Evolutionary conservation across 208 protist species (phyloP), one percentile per base, ranked within the genome.

Genomic region (Wallacemonas rigidus): DNA sequence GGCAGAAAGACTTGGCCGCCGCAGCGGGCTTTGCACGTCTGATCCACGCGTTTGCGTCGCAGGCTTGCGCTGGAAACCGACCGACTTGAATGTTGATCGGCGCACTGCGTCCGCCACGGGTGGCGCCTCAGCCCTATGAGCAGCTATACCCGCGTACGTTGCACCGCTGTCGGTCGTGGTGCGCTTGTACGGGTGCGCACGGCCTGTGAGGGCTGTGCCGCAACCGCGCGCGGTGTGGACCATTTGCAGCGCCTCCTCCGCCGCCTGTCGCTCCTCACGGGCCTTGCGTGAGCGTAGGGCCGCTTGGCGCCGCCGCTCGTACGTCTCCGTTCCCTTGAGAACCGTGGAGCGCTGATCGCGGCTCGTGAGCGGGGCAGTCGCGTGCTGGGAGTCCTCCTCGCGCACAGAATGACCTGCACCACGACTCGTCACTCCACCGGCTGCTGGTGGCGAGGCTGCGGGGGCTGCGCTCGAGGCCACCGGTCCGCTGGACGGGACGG

Each of bases 291-390:
- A 69, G n/a, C 68, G 63, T 55, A 88, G 51, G 44, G 77, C 82
- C 50, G 83, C 76, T 67, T 82, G 73, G 2, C 82, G 78, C 8
- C 82, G 72, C 41, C 76, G 47, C 64, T 85, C 82, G 60, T 65
- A 65, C 60, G 60, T 65, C 17, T 65, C 60, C 14, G 60, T 65
- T 14, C 60, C 60, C 39, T 79, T 74, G 9, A 88, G 68, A 9
- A 69, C 55, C 0, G 79, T 88, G 15, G 79, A 69, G 15, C 58
- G 40, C 38, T 69, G 57, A 3, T 81, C 67, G 50, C 67, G 38
- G 26, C 47, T 53, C 9, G 69, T 54, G 51, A 41, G 51, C 38
- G 43, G 60, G 1, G 26, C 35, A 44, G 47, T 35, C 43, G 50
- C 44, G 63, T 36, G 48, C 26, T 69, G 48, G 1, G 60, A 36